Evolutionary conservation across 2,329 filamentous ascomycete species (phyloP).

Genomic region (Aurifilum marmelostoma): DNA sequence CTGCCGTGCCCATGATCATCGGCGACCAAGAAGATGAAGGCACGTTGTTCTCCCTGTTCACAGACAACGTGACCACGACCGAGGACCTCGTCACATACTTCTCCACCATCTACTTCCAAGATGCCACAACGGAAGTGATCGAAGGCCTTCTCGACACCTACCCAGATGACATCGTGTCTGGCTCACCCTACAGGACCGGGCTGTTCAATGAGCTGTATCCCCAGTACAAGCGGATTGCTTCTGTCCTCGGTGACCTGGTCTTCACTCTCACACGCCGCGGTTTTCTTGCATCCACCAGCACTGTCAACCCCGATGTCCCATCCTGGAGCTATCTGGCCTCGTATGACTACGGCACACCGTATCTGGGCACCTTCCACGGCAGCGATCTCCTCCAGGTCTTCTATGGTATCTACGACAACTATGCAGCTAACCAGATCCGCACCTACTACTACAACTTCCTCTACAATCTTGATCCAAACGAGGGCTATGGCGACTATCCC

Average conservation of each 20-base stretch:
- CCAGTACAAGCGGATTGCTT: constrained; percentile 75
- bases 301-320: constrained; percentile 60
- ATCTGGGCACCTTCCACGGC: constrained; percentile 77
- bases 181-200: constrained; percentile 73
- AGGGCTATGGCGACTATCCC: constrained; percentile 45
- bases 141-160: constrained; percentile 65
- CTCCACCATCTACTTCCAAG: constrained; percentile 59
- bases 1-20: constrained; percentile 57
- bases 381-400: constrained; percentile 72
- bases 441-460: constrained; percentile 76
- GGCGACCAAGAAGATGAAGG: constrained; percentile 83
- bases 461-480: constrained; percentile 71
- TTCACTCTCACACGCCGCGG: constrained; percentile 73
- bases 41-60: constrained; percentile 72
- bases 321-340: constrained; percentile 76
- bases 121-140: constrained; percentile 55
- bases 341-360: constrained; percentile 71
- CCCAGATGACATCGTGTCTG: constrained; percentile 54
- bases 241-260: constrained; percentile 73
- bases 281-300: constrained; percentile 56
- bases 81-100: constrained; percentile 66
- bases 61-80: constrained; percentile 67
- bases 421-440: constrained; percentile 62
- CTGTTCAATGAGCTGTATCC: constrained; percentile 73
- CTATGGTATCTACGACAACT: constrained; percentile 64